Percentiles rank a stretch among this genome's conserved stretches.
Conservation (phyloP, 352 stramenopile genomes). For the Globisporangium orthogonon region DNA sequence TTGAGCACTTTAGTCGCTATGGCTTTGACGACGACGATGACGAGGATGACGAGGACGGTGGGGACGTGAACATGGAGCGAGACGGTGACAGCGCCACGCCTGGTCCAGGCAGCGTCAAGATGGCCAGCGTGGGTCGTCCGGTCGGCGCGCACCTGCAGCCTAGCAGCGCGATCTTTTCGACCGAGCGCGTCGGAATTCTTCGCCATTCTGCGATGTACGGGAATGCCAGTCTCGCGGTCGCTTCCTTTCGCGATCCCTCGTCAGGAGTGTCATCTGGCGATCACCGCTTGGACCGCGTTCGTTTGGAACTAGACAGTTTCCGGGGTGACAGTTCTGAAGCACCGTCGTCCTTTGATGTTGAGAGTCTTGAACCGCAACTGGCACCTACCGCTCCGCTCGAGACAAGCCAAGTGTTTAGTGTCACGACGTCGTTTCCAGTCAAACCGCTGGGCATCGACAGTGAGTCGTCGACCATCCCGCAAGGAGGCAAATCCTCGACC, state of each 20-base stretch:
- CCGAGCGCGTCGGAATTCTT: slow-evolving; percentile 30
- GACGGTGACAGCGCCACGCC: slow-evolving; percentile 14
- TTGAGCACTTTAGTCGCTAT: slow-evolving; percentile 85
- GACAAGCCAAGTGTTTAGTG: slow-evolving; percentile 32
- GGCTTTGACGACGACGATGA: slow-evolving; percentile 72
- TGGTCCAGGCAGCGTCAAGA: slow-evolving; percentile 17
- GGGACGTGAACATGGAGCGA: slow-evolving; percentile 24
- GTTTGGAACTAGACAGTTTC: not conserved
- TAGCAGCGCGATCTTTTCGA: slow-evolving; percentile 17
- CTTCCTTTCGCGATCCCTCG: slow-evolving; percentile 21
- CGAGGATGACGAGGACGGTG: slow-evolving; percentile 31
- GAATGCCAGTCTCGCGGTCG: slow-evolving; percentile 17
- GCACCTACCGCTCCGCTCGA: slow-evolving; percentile 5
- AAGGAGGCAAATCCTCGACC: slow-evolving; percentile 43
- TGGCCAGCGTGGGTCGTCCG: slow-evolving; percentile 19
- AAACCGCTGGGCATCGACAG: slow-evolving; percentile 35
- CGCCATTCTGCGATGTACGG: slow-evolving; percentile 42
- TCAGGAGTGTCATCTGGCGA: not conserved
- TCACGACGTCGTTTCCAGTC: slow-evolving; percentile 19
- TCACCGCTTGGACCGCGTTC: too few species aligned
- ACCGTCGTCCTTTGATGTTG: slow-evolving; percentile 11
- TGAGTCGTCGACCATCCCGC: slow-evolving; percentile 18
- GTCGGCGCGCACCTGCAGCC: slow-evolving; percentile 3
- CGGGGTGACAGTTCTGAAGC: not conserved
- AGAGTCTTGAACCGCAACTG: slow-evolving; percentile 15